phyloP scores from a whole-genome alignment of 768 basidiomycete species.

The Mycena chlorophos region DNA sequence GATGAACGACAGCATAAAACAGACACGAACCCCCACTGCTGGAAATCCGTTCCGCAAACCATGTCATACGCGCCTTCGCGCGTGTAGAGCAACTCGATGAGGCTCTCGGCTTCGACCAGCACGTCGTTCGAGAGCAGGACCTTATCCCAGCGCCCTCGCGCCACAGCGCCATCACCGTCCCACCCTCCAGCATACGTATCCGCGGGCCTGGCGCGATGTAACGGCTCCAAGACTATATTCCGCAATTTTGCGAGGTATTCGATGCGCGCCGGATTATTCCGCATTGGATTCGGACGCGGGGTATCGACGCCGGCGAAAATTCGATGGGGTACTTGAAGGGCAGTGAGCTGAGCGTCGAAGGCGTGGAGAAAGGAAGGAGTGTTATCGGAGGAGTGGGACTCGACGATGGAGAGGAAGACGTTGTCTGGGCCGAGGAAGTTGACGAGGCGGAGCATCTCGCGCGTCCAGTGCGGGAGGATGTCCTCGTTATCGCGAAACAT shows the following conservation, averaged over 20 bases:
- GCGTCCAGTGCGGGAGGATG: conserved; percentile 40
- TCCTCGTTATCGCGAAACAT: conserved; percentile 40
- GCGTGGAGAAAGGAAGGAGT: conserved; percentile 32
- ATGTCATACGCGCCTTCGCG: conserved; percentile 41
- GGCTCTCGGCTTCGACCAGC: conserved; percentile 39
- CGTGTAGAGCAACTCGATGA: conserved; percentile 41
- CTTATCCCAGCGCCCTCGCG: conserved; percentile 35
- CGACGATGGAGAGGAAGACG: conserved; percentile 27
- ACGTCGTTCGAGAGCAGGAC: conserved; percentile 47
- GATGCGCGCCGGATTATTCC: conserved; percentile 34
- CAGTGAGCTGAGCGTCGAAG: conserved; percentile 26
- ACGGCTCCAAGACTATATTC: conserved; percentile 43
- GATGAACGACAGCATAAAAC: background rate
- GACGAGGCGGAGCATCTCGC: conserved; percentile 35
- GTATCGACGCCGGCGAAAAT: conserved; percentile 31
- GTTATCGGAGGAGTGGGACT: conserved; percentile 34
- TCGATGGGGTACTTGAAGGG: conserved; percentile 28
- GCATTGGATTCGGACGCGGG: conserved; percentile 22
- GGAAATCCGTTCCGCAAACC: conserved; percentile 44
- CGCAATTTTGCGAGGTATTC: conserved; percentile 40
- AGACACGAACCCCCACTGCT: conserved; percentile 29
- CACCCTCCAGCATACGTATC: background rate
- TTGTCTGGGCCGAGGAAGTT: conserved; percentile 43
- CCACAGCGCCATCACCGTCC: background rate
- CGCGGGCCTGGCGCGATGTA: conserved; percentile 23